Percentiles rank a stretch among this genome's conserved stretches.
phyloP scores from a whole-genome alignment of 2,329 filamentous ascomycete species.

The Sporothrix sp. region DNA sequence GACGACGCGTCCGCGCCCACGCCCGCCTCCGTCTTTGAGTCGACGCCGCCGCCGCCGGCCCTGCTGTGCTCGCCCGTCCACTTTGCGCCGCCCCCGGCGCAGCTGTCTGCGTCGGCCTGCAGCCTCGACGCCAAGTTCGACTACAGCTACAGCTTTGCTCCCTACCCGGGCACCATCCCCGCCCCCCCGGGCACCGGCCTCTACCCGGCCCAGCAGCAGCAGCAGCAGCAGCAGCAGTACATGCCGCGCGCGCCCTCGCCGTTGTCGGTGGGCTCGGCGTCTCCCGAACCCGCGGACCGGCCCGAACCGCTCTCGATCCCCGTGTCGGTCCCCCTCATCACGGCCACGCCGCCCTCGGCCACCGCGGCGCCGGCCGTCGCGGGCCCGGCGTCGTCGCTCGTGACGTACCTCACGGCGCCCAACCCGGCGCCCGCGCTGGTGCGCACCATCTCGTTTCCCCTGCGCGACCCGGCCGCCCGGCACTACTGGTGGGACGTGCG shows the following conservation, averaged over 20 bases:
- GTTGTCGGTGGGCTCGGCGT: constrained; percentile 26
- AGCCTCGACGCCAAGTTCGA: constrained; percentile 52
- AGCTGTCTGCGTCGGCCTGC: constrained; percentile 46
- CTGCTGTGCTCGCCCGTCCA: constrained; percentile 59
- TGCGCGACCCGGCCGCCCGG: constrained; percentile 57
- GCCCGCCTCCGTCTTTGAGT: constrained; percentile 13
- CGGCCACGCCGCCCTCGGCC: constrained; percentile 71
- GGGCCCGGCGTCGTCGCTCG: constrained; percentile 58
- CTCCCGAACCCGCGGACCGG: constrained; percentile 14
- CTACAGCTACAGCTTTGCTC: constrained; percentile 68
- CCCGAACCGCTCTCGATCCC: constrained; percentile 41
- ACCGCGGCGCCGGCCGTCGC: constrained; percentile 70
- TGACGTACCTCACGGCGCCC: constrained; percentile 65
- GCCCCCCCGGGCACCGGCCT: constrained; percentile 19
- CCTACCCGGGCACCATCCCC: constrained; percentile 53
- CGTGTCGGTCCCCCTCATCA: constrained; percentile 66
- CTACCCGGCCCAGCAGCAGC: constrained; percentile 25
- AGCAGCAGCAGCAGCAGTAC: constrained; percentile 26
- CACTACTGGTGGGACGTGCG: constrained; percentile 97
- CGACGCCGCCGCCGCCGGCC: constrained; percentile 34
- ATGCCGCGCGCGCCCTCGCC: constrained; percentile 38
- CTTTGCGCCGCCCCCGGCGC: constrained; percentile 28
- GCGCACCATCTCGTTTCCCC: constrained; percentile 62
- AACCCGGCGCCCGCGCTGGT: constrained; percentile 80
- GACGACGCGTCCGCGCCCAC: not conserved